Conservation (phyloP, 1,284 basidiomycete species). For the Inonotus obliquus region DNA sequence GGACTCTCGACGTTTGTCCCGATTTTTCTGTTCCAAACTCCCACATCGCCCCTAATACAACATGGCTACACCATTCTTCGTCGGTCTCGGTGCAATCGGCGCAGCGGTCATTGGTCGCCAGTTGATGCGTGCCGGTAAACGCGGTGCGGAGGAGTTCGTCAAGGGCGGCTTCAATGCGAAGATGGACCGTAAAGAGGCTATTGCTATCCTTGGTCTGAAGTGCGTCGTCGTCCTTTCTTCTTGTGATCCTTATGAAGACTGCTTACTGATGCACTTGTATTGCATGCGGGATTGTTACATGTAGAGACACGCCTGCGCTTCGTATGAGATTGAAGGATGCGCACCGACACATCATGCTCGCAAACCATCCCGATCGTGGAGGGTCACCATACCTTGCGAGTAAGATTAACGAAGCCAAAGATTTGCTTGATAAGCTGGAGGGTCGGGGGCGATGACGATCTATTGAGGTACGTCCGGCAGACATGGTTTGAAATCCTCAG, state of each 20-base stretch:
- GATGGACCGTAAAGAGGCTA: slow-evolving; percentile 95
- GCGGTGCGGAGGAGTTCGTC: slow-evolving; percentile 79
- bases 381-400: slow-evolving; percentile 97
- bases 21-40: slow-evolving; percentile 6
- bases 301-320: slow-evolving; percentile 72
- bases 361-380: slow-evolving; percentile 95
- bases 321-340: slow-evolving; percentile 82
- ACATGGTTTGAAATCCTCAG: not conserved
- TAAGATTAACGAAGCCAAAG: slow-evolving; percentile 94
- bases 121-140: slow-evolving; percentile 52
- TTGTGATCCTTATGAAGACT: slow-evolving; percentile 6
- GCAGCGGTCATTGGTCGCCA: slow-evolving; percentile 77
- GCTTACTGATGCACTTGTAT: not conserved
- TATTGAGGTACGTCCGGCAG: not conserved
- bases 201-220: slow-evolving; percentile 90
- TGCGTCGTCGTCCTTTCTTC: slow-evolving; percentile 37
- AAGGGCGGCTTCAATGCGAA: slow-evolving; percentile 94
- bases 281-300: not conserved
- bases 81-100: slow-evolving; percentile 77
- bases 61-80: slow-evolving; percentile 72
- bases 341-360: slow-evolving; percentile 88
- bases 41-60: slow-evolving; percentile 3
- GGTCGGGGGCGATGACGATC: slow-evolving; percentile 36
- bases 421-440: slow-evolving; percentile 71
- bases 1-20: not conserved